Conservation (phyloP, 257 asterid species). For the Orobanche coerulescens region DNA sequence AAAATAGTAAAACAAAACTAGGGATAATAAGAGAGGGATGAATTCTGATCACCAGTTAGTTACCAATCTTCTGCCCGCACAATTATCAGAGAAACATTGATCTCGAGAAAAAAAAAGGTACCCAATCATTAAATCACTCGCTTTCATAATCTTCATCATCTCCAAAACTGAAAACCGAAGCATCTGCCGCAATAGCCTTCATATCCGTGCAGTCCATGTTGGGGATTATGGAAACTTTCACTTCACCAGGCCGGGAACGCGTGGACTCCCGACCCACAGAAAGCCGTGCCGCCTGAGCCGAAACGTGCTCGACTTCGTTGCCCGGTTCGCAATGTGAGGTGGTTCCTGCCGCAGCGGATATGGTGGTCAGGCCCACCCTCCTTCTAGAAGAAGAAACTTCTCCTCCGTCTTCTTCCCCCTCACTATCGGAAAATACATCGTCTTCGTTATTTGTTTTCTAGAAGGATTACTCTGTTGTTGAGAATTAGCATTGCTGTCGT, state of each 20-base stretch:
- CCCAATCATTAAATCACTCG: slow-evolving; percentile 36
- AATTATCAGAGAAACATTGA: neutral
- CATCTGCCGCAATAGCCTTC: slow-evolving; percentile 97
- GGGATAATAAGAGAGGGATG: neutral
- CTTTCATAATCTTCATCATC: slow-evolving; percentile 87
- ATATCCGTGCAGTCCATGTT: slow-evolving; percentile 63
- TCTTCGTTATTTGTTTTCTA: slow-evolving; percentile 44
- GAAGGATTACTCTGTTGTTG: slow-evolving; percentile 33
- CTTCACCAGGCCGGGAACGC: slow-evolving; percentile 29
- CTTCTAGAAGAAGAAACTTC: slow-evolving; percentile 30
- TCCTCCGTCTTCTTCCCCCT: slow-evolving; percentile 69
- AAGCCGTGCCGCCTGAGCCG: slow-evolving; percentile 44
- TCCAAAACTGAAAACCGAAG: slow-evolving; percentile 94
- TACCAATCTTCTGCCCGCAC: neutral
- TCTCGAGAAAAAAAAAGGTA: neutral
- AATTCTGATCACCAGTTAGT: neutral
- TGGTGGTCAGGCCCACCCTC: slow-evolving; percentile 18
- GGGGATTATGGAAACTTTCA: slow-evolving; percentile 34
- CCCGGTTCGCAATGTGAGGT: slow-evolving; percentile 31
- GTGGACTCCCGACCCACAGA: slow-evolving; percentile 36
- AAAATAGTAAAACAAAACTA: too few relatives aligned
- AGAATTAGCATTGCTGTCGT: slow-evolving; percentile 30
- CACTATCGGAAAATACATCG: slow-evolving; percentile 87
- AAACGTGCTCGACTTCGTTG: slow-evolving; percentile 28
- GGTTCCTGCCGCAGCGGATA: slow-evolving; percentile 27